A percentile compares a stretch with the other conserved stretches of the same genome.
phyloP scores from a whole-genome alignment of 2,329 filamentous ascomycete species.

The Trichophyton schoenleinii region DNA sequence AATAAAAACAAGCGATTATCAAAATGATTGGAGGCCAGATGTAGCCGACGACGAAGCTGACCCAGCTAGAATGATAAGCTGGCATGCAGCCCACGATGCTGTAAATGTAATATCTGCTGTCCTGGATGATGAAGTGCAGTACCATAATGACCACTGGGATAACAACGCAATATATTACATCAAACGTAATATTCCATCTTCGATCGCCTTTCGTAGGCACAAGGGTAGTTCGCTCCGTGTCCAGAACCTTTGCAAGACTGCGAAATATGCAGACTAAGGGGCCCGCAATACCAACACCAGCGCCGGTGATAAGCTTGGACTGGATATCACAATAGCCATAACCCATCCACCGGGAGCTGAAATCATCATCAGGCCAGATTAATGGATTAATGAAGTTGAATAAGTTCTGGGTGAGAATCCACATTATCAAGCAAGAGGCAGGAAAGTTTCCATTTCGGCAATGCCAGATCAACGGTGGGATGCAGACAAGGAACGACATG shows the following conservation, averaged over 20 bases:
- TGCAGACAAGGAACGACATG: conserved; percentile 40
- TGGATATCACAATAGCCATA: conserved; percentile 52
- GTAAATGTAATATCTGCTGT: conserved; percentile 45
- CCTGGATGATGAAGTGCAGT: conserved; percentile 49
- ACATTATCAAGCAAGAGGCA: conserved; percentile 44
- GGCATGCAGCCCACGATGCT: conserved; percentile 48
- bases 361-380: conserved; percentile 51
- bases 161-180: conserved; percentile 44
- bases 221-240: conserved; percentile 44
- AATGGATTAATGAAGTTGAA: conserved; percentile 50
- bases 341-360: conserved; percentile 45
- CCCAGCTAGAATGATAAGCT: conserved; percentile 45
- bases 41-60: conserved; percentile 40
- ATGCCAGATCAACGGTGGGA: conserved; percentile 50
- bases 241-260: conserved; percentile 47
- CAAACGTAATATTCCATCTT: conserved; percentile 36
- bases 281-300: conserved; percentile 41
- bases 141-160: conserved; percentile 44
- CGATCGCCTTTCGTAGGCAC: conserved; percentile 39
- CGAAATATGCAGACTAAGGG: conserved; percentile 47
- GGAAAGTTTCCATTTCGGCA: conserved; percentile 48
- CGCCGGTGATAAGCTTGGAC: conserved; percentile 44
- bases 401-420: conserved; percentile 45
- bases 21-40: conserved; percentile 47
- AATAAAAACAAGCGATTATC: conserved; percentile 43